These are phyloP conservation scores for Craspedostauros australis DNA, from an alignment of 108 stramenopile species.

Conservation along the genomic window DNA sequence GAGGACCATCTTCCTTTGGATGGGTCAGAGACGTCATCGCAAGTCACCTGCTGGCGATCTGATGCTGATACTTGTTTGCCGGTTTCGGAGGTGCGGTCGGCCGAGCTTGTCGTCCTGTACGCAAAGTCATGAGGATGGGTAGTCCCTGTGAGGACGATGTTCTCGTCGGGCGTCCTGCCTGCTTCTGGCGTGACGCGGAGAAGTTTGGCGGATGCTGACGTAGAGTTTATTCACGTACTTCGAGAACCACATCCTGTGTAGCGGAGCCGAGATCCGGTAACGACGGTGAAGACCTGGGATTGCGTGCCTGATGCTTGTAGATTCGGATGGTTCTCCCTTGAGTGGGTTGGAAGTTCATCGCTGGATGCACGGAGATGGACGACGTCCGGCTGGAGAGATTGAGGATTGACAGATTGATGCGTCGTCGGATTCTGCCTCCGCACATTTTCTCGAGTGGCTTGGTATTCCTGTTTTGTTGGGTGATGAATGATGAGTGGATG, in stretches of 20 bases:
- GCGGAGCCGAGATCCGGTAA: constrained; percentile 93
- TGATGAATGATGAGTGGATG: constrained; percentile 47
- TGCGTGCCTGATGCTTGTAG: constrained; percentile 49
- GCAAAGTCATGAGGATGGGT: constrained; percentile 88
- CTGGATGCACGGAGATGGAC: constrained; percentile 91
- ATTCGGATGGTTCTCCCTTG: constrained; percentile 44
- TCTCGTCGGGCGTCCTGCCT: constrained; percentile 64
- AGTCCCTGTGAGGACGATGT: constrained; percentile 87
- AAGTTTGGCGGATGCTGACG: constrained; percentile 78
- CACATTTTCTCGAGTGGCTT: too few species aligned
- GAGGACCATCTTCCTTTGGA: constrained; percentile 67
- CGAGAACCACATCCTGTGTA: constrained; percentile 92
- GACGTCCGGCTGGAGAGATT: constrained; percentile 72
- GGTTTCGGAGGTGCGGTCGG: constrained; percentile 43
- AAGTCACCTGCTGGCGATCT: constrained; percentile 43
- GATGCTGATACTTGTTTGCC: constrained; percentile 45
- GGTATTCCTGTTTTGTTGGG: too few species aligned
- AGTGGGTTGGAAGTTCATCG: constrained; percentile 87
- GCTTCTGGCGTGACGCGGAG: constrained; percentile 50
- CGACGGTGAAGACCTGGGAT: constrained; percentile 90
- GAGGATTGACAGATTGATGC: constrained; percentile 64
- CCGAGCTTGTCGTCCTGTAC: constrained; percentile 54
- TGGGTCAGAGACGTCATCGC: too few species aligned
- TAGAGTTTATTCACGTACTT: constrained; percentile 80
- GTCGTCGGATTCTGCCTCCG: constrained; percentile 47